Evolutionary conservation across 2,329 filamentous ascomycete genomes (phyloP).

Genomic region (Aspergillus quadrilineatus): DNA sequence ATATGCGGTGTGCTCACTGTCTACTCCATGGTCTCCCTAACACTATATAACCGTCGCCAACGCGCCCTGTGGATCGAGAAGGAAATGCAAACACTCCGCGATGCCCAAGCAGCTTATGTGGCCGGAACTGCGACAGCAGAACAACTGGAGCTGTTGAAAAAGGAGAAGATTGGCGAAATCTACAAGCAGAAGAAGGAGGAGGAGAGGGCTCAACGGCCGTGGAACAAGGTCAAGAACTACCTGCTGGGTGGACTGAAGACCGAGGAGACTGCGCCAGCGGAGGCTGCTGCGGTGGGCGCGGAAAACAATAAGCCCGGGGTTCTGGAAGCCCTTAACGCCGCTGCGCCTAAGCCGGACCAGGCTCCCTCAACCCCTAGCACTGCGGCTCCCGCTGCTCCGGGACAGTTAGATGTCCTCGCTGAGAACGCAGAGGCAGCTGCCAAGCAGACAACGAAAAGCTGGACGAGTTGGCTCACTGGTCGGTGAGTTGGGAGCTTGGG

Average conservation of each 20-base stretch:
- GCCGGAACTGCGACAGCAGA: conserved; percentile 41
- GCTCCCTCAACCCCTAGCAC: conserved; percentile 16
- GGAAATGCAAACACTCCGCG: conserved; percentile 43
- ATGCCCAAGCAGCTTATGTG: conserved; percentile 44
- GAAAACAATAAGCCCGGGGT: conserved; percentile 28
- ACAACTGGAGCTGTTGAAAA: conserved; percentile 45
- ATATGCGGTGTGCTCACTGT: conserved; percentile 60
- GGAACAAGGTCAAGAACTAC: conserved; percentile 40
- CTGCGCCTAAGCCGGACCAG: conserved; percentile 31
- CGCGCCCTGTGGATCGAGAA: conserved; percentile 60
- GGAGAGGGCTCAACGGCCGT: conserved; percentile 38
- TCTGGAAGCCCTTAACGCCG: conserved; percentile 37
- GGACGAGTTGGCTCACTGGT: conserved; percentile 42
- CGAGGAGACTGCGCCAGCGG: conserved; percentile 27
- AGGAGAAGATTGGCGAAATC: conserved; percentile 47
- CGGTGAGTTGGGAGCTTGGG: conserved; percentile 24
- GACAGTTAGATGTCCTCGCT: conserved; percentile 37
- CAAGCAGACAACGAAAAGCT: conserved; percentile 39
- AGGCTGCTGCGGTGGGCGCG: conserved; percentile 12
- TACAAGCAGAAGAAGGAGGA: conserved; percentile 41
- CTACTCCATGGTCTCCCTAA: conserved; percentile 65
- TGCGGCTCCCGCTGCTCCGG: conserved; percentile 14
- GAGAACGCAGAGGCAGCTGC: conserved; percentile 36
- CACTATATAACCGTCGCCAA: conserved; percentile 66
- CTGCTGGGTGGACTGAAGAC: conserved; percentile 41